Evolutionary conservation across 2,329 filamentous ascomycete species (phyloP), one percentile per base, ranked within the genome.

Genomic region (Neonectria hederae): DNA sequence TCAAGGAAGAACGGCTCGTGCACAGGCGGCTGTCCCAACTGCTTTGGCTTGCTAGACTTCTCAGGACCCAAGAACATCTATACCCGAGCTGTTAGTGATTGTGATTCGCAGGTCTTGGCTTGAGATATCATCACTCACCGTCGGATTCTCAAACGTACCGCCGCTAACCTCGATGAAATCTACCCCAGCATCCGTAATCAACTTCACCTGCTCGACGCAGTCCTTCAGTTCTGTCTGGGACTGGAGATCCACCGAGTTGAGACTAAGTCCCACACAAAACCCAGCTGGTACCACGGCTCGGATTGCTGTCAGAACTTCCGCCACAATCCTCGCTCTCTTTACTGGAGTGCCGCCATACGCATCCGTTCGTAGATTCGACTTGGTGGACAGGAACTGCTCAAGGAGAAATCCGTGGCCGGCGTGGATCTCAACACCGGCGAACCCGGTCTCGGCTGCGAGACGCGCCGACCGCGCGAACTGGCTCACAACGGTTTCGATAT

Each of bases 101-200:
- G 24, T 26, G 4, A 28, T 17, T 28, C 14, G 22, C 14, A 48
- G 5, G 28, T 43, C 4, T 57, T 28, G 22, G 3, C 17, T 48
- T 13, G 19, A 24, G 21, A 14, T 8, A 48, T 38, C 21, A 28
- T n/a, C 30, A 40, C 69, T 59, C 69, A 86, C 83, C 62, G 65
- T 70, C 0, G 86, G 81, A 62, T 86, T 75, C 70, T 88, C 84
- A 69, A 84, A 88, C 0, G 76, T 84, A 0, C 90, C 89, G 1
- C 90, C 90, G 26, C 84, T 87, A 24, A 92, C 83, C 75, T 92
- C 89, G 3, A 92, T 77, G 63, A 91, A 91, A 75, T 92, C 90
- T 5, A 92, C 79, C 21, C 77, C 84, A 43, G 79, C 81, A 10
- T 76, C 76, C 0, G 74, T 76, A 14, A 89, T 82, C 45, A 80